These are phyloP conservation scores for Pseudogymnoascus verrucosus DNA, from an alignment of 2,329 filamentous ascomycete species.

Conservation along the genomic window DNA sequence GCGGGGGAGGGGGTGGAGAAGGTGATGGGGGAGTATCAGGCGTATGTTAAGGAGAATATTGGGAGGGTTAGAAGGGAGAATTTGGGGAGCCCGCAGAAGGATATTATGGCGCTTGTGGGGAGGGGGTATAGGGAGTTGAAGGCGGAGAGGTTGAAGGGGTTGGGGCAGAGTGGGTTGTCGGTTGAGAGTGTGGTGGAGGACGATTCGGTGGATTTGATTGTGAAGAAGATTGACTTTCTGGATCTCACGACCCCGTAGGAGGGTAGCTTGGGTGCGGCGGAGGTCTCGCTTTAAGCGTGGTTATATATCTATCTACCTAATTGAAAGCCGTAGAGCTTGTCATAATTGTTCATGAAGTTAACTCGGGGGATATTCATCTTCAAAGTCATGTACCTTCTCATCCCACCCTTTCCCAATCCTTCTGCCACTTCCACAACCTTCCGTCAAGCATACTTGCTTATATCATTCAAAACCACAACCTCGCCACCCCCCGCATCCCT, in stretches of 20 bases:
- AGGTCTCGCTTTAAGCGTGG: not conserved
- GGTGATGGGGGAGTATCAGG: constrained; percentile 43
- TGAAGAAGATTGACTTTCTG: constrained; percentile 26
- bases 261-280: not conserved
- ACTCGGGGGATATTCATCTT: not conserved
- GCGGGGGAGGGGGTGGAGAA: constrained; percentile 23
- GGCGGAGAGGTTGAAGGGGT: constrained; percentile 21
- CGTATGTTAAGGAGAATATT: constrained; percentile 62
- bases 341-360: not conserved
- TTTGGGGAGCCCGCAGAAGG: constrained; percentile 52
- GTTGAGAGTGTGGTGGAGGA: not conserved
- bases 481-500: not conserved
- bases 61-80: constrained; percentile 48
- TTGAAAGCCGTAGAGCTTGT: not conserved
- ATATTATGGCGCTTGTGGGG: constrained; percentile 61
- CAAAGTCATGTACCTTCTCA: not conserved
- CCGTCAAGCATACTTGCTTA: not conserved
- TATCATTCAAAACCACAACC: not conserved
- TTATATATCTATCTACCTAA: not conserved
- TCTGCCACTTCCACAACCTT: not conserved
- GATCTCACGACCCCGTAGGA: constrained; percentile 24
- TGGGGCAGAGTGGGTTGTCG: not conserved
- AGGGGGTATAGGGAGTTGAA: constrained; percentile 51
- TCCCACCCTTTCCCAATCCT: not conserved
- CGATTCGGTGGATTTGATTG: constrained; percentile 14